Base-by-base conservation (phyloP, 2,329 filamentous ascomycete species). In the Cyclaneusma minus region DNA sequence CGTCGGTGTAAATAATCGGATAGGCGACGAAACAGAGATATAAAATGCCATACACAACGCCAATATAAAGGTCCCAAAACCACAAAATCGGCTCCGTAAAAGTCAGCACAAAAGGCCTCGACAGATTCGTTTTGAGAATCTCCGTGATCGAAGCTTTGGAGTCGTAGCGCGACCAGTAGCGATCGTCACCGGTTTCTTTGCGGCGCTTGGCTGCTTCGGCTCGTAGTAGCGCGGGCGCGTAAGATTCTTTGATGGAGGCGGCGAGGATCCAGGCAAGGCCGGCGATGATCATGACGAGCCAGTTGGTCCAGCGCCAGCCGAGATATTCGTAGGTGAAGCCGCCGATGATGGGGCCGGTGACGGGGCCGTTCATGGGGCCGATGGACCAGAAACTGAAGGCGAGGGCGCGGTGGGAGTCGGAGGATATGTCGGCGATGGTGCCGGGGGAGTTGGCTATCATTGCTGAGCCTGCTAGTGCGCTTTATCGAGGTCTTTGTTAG, bases 1-100 rank as follows among this genome's bases (percentile, higher is more conserved):
- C 47, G 21, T 76, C 58, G 7, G 62, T 60, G 51, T 89, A 93
- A 31, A 92, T 77, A 32, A 91, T 77, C 0, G 84, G 84, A 47
- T 91, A 91, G 8, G 81, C 82, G 10, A 91, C 76, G 54, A 93
- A 93, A 51, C 82, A 91, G 16, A 93, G 69, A 43, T 89, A 89
- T 2, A 94, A 59, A 21, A 92, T 83, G 11, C 73, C 80, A 47
- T 93, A 93, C 18, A 92, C 69, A 20, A 92, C 56, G 1, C 79
- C 67, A 35, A 78, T 68, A 38, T 77, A 78, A 17, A 72, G 48
- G 41, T 77, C 67, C 71, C 71, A 68, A 38, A 72, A 74, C 67
- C 68, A 73, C 22, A 74, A 39, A 29, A 94, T 93, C 0, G 84
- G 85, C 41, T 94, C 85, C 0, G 73, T 82, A 22, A 76, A 64